Conservation (phyloP, 805 yeast species). For the Metschnikowia gelsemii region DNA sequence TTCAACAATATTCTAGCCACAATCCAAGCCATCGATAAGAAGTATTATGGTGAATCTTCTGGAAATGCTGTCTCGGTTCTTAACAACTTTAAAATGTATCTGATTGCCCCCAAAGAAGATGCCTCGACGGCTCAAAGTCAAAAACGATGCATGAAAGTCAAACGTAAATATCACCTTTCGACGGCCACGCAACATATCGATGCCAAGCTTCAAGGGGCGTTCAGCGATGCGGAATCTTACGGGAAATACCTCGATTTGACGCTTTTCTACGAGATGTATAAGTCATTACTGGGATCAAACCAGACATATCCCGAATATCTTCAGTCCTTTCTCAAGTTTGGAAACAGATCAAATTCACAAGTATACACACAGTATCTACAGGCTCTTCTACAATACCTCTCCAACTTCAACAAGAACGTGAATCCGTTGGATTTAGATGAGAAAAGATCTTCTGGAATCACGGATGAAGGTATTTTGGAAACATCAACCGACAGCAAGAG, state of each 20-base stretch:
- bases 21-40: slow-evolving; percentile 28
- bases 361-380: slow-evolving; percentile 47
- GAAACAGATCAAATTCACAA: slow-evolving; percentile 16
- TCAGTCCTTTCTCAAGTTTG: slow-evolving; percentile 41
- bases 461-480: no score
- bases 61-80: slow-evolving; percentile 19
- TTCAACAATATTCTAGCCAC: slow-evolving; percentile 32
- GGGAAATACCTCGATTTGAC: slow-evolving; percentile 66
- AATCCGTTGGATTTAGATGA: slow-evolving; percentile 17
- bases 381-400: slow-evolving; percentile 50
- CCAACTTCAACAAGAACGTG: slow-evolving; percentile 44
- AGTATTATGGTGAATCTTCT: slow-evolving; percentile 15
- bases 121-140: slow-evolving; percentile 18
- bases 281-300: slow-evolving; percentile 32
- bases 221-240: slow-evolving; percentile 58
- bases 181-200: slow-evolving; percentile 49
- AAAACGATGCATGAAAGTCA: slow-evolving; percentile 19
- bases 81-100: slow-evolving; percentile 23
- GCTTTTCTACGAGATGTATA: slow-evolving; percentile 51
- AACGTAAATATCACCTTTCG: slow-evolving; percentile 46
- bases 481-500: no score
- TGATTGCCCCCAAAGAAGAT: slow-evolving; percentile 29
- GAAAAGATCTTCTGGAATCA: no score
- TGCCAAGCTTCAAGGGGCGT: slow-evolving; percentile 41
- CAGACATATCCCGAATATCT: slow-evolving; percentile 53